These are phyloP conservation scores for Paspalum vaginatum DNA, from an alignment of 176 grass and related monocot species.

Conservation along the genomic window DNA sequence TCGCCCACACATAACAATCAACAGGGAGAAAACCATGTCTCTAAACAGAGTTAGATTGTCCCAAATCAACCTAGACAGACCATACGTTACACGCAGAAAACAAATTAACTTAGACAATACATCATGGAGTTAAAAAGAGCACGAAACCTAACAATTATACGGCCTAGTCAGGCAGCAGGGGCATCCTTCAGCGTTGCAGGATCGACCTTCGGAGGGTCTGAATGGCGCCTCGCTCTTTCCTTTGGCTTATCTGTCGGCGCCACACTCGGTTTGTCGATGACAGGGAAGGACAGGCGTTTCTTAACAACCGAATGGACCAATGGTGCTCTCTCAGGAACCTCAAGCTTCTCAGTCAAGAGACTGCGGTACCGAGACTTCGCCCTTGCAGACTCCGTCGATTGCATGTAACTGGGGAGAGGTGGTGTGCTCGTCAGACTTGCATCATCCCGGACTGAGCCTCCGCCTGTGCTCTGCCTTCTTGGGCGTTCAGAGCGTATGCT, in stretches of 20 bases:
- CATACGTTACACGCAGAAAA: conserved; percentile 45
- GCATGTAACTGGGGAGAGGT: conserved; percentile 81
- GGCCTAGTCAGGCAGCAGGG: conserved; percentile 39
- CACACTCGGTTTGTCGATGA: conserved; percentile 39
- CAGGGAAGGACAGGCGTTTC: conserved; percentile 86
- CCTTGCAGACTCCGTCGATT: conserved; percentile 84
- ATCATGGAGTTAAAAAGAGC: conserved; percentile 10
- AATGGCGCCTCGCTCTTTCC: conserved; percentile 54
- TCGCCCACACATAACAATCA: conserved; percentile 32
- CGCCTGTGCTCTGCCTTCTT: conserved; percentile 71
- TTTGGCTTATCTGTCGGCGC: conserved; percentile 35
- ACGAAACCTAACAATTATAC: conserved; percentile 40
- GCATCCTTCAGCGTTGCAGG: conserved; percentile 59
- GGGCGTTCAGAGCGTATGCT: conserved; percentile 75
- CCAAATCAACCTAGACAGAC: conserved; percentile 41
- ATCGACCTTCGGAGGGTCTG: conserved; percentile 71
- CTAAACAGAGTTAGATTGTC: conserved; percentile 43
- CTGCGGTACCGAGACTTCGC: conserved; percentile 66
- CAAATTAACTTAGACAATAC: conserved; percentile 46
- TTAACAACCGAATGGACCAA: conserved; percentile 54
- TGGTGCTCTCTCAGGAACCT: conserved; percentile 58
- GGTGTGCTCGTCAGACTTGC: conserved; percentile 69
- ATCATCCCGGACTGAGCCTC: conserved; percentile 72
- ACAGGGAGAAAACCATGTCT: conserved; percentile 11
- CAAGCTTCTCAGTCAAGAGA: conserved; percentile 52